Evolutionary conservation across 371 early-diverging fungal genomes (phyloP).

Genomic region (Mortierella sp.): DNA sequence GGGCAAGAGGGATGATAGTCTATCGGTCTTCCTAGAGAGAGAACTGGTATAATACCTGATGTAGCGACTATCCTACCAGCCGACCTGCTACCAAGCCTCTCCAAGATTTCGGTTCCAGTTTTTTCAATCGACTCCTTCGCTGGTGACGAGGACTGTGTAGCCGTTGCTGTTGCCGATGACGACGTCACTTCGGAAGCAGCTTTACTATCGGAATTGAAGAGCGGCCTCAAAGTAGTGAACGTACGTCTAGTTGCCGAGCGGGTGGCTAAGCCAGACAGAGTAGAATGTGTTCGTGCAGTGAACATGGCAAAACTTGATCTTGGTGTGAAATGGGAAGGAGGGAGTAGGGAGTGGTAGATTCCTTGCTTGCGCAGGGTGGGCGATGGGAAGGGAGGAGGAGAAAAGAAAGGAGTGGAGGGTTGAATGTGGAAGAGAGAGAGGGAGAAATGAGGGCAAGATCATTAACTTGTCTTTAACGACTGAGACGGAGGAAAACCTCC

Average conservation of each 20-base stretch:
- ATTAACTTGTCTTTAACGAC: background rate
- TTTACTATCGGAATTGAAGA: conserved; percentile 9
- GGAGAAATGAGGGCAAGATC: background rate
- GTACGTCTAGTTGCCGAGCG: conserved; percentile 3
- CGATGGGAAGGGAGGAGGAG: background rate
- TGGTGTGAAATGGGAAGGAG: background rate
- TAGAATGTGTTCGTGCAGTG: background rate
- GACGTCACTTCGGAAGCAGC: background rate
- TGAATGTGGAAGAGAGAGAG: background rate
- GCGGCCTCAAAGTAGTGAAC: conserved; percentile 23
- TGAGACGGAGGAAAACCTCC: too few species aligned
- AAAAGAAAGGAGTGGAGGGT: background rate
- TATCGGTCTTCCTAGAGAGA: background rate
- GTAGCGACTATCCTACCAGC: conserved; percentile 36
- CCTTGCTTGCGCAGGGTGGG: background rate
- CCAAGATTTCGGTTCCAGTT: conserved; percentile 35
- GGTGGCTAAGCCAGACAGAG: conserved; percentile 16
- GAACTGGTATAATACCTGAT: conserved; percentile 18
- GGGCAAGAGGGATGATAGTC: background rate
- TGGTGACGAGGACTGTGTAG: background rate
- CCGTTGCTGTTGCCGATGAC: background rate
- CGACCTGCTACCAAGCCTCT: conserved; percentile 38
- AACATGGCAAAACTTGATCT: background rate
- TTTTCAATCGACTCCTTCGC: conserved; percentile 41
- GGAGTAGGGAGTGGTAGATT: background rate